Evolutionary conservation across 768 basidiomycete species (phyloP), one percentile per base, ranked within the genome.

Genomic region (Boletus rufocinnamomeus): DNA sequence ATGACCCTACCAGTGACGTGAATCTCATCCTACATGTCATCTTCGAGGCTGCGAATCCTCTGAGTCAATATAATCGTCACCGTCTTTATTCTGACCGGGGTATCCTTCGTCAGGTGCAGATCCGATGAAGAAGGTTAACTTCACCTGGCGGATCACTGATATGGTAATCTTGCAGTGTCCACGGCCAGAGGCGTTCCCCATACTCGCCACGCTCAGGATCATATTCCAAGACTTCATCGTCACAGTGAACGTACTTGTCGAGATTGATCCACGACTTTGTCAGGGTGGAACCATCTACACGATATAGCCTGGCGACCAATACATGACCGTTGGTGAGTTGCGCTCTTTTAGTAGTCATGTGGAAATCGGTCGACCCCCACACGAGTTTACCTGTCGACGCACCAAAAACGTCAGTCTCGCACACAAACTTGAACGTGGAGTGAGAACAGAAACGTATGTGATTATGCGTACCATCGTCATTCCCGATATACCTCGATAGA

Each of bases 221-320:
- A 11, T 52, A 56, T 14, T 52, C 55, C 55, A 56, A 43, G 2
- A 52, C 55, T 21, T 56, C 55, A 9, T 56, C 49, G 23, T 52
- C 50, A 17, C 32, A 43, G 23, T 52, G 55, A 19, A 56, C 35
- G 23, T 53, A 52, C 23, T 13, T 35, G 48, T 56, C 55, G 40
- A 56, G 55, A 52, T 56, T 56, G 34, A 56, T 52, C 55, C 55
- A 56, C 13, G 55, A 56, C 8, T 41, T 14, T 7, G 25, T 30
- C 21, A 52, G 27, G 30, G 49, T 49, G 21, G 3, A 8, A 4
- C 21, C 23, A 4, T 52, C 38, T 6, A 23, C 23, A 5, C 50
- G 44, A n/a, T 54, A 54, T 16, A 56, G 19, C 32, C 17, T 41
- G 23, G 55, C 38, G 6, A 34, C 55, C 49, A 56, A 56, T 3